Evolutionary conservation across 768 basidiomycete species (phyloP).

Genomic region (Leccinum rimulosum): DNA sequence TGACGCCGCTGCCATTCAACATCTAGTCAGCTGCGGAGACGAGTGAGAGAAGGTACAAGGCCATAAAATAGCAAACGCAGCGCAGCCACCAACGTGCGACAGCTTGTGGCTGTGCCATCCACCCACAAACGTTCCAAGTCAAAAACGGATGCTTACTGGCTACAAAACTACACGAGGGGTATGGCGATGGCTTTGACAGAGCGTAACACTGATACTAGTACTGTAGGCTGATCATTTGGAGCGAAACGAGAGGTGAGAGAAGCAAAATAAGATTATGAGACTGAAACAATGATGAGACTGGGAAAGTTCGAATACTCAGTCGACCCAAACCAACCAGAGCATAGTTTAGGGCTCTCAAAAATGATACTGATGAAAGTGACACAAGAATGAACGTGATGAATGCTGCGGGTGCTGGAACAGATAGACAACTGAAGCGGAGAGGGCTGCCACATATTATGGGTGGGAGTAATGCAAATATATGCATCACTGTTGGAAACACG

Average conservation of each 20-base stretch:
- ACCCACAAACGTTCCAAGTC: not conserved
- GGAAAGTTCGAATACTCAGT: conserved; percentile 26
- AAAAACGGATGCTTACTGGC: conserved; percentile 13
- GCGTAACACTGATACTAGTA: conserved; percentile 33
- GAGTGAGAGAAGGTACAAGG: conserved; percentile 10
- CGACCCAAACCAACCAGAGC: conserved; percentile 20
- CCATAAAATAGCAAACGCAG: conserved; percentile 18
- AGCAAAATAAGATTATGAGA: conserved; percentile 31
- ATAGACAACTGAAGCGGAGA: conserved; percentile 1
- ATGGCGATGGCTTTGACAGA: conserved; percentile 30
- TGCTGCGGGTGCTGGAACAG: not conserved
- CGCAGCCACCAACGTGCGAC: conserved; percentile 7
- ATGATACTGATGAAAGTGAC: conserved; percentile 10
- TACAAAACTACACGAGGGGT: conserved; percentile 38
- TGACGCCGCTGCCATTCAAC: conserved; percentile 57
- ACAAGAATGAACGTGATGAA: conserved; percentile 15
- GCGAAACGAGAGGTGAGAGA: conserved; percentile 18
- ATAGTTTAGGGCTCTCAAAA: conserved; percentile 21
- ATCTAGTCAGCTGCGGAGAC: conserved; percentile 32
- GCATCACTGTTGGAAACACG: conserved; percentile 10
- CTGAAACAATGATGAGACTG: conserved; percentile 24
- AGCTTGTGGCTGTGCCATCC: conserved; percentile 15
- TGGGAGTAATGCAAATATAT: conserved; percentile 20
- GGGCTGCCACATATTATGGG: conserved; percentile 5
- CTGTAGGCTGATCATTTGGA: conserved; percentile 24